These are phyloP conservation scores for Sungouiozyma ichnusensis DNA, from an alignment of 805 yeast genomes.

Conservation along the genomic window DNA sequence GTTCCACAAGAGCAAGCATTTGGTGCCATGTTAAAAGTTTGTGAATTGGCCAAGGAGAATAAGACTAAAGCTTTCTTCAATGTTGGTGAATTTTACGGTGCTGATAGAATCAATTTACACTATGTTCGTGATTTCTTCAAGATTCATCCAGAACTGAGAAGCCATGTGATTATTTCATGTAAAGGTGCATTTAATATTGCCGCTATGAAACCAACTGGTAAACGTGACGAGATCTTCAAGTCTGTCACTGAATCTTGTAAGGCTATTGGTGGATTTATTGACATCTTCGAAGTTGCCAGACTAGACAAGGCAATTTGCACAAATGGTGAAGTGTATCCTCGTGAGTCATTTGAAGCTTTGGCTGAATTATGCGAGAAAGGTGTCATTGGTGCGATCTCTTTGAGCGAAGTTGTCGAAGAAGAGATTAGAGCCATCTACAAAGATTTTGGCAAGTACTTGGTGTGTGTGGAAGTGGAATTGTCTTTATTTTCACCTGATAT, in stretches of 20 bases:
- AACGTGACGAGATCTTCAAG: slow-evolving; percentile 35
- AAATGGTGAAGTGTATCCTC: slow-evolving; percentile 28
- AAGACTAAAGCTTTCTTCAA: slow-evolving; percentile 43
- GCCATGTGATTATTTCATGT: slow-evolving; percentile 49
- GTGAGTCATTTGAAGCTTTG: slow-evolving; percentile 48
- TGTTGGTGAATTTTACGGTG: slow-evolving; percentile 74
- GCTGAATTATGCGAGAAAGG: slow-evolving; percentile 54
- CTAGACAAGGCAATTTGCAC: slow-evolving; percentile 35
- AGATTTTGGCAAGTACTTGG: slow-evolving; percentile 41
- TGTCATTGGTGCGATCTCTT: slow-evolving; percentile 55
- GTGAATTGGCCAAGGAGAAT: slow-evolving; percentile 28
- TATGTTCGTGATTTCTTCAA: slow-evolving; percentile 47
- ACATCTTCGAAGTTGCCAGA: slow-evolving; percentile 65
- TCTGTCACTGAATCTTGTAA: slow-evolving; percentile 38
- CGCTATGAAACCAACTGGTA: slow-evolving; percentile 38
- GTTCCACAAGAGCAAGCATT: slow-evolving; percentile 44
- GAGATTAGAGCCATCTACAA: slow-evolving; percentile 50
- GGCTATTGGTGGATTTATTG: slow-evolving; percentile 40
- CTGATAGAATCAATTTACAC: slow-evolving; percentile 41
- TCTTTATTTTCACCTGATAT: slow-evolving; percentile 62
- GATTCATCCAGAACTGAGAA: slow-evolving; percentile 44
- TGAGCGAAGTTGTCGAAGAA: slow-evolving; percentile 59
- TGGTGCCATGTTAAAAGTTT: slow-evolving; percentile 42
- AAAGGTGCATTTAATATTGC: slow-evolving; percentile 50
- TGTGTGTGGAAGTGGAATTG: slow-evolving; percentile 69